Conservation (phyloP, 2,329 filamentous ascomycete species). For the Venturia effusa region DNA sequence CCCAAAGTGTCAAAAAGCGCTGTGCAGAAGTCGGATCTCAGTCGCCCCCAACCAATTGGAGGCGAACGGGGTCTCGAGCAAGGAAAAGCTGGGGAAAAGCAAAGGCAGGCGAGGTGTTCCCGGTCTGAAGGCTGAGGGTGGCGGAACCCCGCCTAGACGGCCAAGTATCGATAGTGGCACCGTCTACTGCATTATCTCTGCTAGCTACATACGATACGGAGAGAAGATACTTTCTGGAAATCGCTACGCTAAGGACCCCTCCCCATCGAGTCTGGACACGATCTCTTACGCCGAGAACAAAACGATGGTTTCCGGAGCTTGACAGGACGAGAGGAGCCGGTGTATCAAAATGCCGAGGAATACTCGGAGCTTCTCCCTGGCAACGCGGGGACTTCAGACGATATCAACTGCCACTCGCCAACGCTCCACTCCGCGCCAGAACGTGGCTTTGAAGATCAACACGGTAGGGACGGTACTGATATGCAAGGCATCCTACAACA, state of each 20-base stretch:
- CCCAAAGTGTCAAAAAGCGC: neutral
- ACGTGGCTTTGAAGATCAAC: neutral
- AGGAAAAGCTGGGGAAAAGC: neutral
- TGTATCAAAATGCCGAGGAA: neutral
- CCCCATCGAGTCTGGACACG: neutral
- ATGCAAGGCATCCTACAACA: neutral
- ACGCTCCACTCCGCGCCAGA: neutral
- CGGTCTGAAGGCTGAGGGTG: neutral
- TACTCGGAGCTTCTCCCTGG: neutral
- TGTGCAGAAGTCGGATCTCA: neutral
- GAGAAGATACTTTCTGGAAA: neutral
- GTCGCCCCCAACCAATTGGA: neutral
- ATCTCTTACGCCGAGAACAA: neutral
- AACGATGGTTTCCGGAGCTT: neutral
- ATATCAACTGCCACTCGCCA: neutral
- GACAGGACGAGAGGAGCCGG: neutral
- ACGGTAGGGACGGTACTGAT: neutral
- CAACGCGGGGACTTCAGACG: neutral
- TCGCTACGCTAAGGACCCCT: neutral
- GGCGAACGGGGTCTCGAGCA: neutral
- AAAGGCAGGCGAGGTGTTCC: neutral
- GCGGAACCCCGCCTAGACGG: neutral
- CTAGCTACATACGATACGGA: conserved; percentile 3
- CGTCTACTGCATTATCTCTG: neutral
- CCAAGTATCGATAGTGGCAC: neutral